These are phyloP conservation scores for Dendrobium officinale DNA, from an alignment of 106 monocot species.

Conservation along the genomic window DNA sequence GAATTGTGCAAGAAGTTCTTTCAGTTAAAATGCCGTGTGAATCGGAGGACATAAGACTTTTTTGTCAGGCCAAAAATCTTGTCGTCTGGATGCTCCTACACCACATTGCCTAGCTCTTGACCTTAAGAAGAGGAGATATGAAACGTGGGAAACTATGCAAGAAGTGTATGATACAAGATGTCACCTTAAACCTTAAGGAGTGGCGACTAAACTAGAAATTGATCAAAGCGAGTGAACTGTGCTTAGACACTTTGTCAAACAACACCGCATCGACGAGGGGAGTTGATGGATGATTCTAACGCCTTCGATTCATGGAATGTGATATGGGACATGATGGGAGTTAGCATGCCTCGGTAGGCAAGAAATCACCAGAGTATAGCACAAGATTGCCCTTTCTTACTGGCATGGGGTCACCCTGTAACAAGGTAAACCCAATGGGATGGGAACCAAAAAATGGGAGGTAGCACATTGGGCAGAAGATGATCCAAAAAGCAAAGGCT, in stretches of 20 bases:
- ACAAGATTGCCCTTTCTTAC: constrained; percentile 11
- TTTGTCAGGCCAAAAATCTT: not conserved
- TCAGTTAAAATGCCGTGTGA: not conserved
- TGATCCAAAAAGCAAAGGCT: constrained; percentile 25
- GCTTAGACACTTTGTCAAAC: constrained; percentile 16
- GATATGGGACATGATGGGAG: too few species aligned
- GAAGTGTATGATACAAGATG: constrained; percentile 6
- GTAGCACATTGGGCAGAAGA: constrained; percentile 21
- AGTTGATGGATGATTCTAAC: too few species aligned
- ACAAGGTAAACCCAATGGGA: constrained; percentile 10
- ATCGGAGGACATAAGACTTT: constrained; percentile 10
- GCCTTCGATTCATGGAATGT: too few species aligned
- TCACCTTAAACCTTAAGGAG: not conserved
- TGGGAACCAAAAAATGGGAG: constrained; percentile 10
- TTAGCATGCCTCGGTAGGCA: constrained; percentile 12
- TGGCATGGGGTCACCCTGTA: constrained; percentile 9
- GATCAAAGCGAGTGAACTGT: not conserved
- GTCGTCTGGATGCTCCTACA: not conserved
- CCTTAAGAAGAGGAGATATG: not conserved
- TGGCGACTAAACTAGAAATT: not conserved
- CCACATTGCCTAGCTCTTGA: not conserved
- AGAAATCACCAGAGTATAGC: constrained; percentile 17
- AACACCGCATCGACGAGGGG: not conserved
- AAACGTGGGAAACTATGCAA: not conserved
- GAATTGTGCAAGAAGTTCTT: constrained; percentile 5